Evolutionary conservation across 768 basidiomycete genomes (phyloP).

Genomic region (Russula olivacea): DNA sequence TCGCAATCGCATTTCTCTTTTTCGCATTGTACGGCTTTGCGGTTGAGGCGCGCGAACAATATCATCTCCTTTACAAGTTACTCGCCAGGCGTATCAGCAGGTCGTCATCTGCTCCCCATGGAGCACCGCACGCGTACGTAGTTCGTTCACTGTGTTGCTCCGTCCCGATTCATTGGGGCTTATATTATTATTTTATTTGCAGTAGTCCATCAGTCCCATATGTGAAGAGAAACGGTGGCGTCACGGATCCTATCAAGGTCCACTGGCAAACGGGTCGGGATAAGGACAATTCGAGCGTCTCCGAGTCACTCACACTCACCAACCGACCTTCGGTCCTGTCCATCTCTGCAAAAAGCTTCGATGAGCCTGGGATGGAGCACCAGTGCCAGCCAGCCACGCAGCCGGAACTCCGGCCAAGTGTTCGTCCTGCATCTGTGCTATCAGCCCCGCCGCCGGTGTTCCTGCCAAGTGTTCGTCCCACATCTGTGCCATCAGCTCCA

Average conservation of each 20-base stretch:
- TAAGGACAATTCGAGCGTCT: background rate
- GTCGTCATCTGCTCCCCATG: background rate
- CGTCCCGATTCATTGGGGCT: background rate
- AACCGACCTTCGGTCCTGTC: background rate
- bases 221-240: background rate
- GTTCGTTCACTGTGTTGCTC: background rate
- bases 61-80: constrained; percentile 28
- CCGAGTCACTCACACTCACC: background rate
- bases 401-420: background rate
- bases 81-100: constrained; percentile 29
- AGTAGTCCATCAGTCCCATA: constrained; percentile 1
- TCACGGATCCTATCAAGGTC: background rate
- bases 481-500: no score
- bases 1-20: constrained; percentile 38
- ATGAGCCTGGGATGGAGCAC: background rate
- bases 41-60: constrained; percentile 40
- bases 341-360: background rate
- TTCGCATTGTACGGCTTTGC: constrained; percentile 52
- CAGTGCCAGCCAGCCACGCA: background rate
- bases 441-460: background rate
- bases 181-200: background rate
- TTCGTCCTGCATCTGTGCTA: no score
- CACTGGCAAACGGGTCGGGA: background rate
- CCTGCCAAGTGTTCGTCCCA: background rate
- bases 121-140: constrained; percentile 9